Conservation (phyloP, 1,139 yeast genomes). For the Komagataea norvegica region DNA sequence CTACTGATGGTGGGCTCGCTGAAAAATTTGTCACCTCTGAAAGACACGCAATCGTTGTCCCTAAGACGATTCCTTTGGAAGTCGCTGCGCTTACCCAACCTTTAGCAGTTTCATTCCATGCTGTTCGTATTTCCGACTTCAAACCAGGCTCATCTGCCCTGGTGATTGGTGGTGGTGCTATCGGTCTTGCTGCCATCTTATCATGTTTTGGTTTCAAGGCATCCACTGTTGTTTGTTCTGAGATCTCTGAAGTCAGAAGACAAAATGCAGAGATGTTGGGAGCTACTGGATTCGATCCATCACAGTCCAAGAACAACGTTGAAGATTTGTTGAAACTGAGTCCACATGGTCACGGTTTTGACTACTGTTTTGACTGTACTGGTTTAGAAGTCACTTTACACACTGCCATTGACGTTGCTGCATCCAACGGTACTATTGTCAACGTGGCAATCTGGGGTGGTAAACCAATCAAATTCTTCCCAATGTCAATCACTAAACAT, state of each 20-base stretch:
- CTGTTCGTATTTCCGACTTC: constrained; percentile 37
- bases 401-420: constrained; percentile 36
- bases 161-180: constrained; percentile 48
- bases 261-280: constrained; percentile 38
- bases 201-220: constrained; percentile 43
- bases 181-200: constrained; percentile 45
- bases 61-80: constrained; percentile 37
- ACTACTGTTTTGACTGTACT: constrained; percentile 46
- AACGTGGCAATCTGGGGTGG: constrained; percentile 51
- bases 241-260: constrained; percentile 42
- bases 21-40: constrained; percentile 38
- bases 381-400: constrained; percentile 44
- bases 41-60: constrained; percentile 35
- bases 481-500: constrained; percentile 41
- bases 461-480: constrained; percentile 37
- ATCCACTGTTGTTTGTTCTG: constrained; percentile 37
- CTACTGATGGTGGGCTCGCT: constrained; percentile 42
- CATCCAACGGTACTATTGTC: constrained; percentile 44
- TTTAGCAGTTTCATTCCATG: constrained; percentile 45
- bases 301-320: constrained; percentile 29
- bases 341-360: constrained; percentile 39
- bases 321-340: constrained; percentile 32
- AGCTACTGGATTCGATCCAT: constrained; percentile 39
- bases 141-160: constrained; percentile 39
- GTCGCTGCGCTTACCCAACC: constrained; percentile 45